Percentiles rank a stretch among this genome's conserved stretches.
Conservation (phyloP, 345 rosid species). For the Mallotus nudiflorus region DNA sequence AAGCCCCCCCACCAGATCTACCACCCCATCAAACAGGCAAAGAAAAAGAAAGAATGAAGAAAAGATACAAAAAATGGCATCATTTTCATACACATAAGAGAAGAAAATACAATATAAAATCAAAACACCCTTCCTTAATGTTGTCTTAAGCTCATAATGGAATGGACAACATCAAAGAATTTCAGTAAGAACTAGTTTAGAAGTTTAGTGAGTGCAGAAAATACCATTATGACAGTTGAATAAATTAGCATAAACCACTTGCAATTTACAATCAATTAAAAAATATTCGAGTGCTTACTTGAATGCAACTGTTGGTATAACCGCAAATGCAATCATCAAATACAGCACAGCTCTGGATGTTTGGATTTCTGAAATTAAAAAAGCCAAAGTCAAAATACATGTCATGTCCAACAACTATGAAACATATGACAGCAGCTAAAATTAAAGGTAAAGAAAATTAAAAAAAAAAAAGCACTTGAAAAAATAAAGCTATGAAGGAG, state of each 20-base stretch:
- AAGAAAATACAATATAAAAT: neutral
- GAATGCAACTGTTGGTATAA: conserved; percentile 72
- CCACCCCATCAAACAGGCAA: neutral
- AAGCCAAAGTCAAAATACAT: neutral
- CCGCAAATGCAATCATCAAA: conserved; percentile 67
- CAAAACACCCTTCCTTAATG: neutral
- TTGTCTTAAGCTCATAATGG: neutral
- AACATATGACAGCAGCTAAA: neutral
- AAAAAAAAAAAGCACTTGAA: neutral
- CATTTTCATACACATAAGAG: neutral
- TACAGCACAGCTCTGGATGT: conserved; percentile 56
- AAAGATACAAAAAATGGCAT: neutral
- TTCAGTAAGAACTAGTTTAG: neutral
- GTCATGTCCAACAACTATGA: neutral
- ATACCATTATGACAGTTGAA: neutral
- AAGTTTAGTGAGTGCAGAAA: neutral
- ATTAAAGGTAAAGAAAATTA: neutral
- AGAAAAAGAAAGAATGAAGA: neutral
- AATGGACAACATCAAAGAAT: neutral
- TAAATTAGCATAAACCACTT: neutral
- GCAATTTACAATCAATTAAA: conserved; percentile 1
- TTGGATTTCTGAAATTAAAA: conserved; percentile 51
- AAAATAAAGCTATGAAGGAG: neutral
- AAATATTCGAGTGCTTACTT: conserved; percentile 59
- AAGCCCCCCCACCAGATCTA: neutral